Conservation (phyloP, 129 eudicot species). For the Smallanthus sonchifolius region DNA sequence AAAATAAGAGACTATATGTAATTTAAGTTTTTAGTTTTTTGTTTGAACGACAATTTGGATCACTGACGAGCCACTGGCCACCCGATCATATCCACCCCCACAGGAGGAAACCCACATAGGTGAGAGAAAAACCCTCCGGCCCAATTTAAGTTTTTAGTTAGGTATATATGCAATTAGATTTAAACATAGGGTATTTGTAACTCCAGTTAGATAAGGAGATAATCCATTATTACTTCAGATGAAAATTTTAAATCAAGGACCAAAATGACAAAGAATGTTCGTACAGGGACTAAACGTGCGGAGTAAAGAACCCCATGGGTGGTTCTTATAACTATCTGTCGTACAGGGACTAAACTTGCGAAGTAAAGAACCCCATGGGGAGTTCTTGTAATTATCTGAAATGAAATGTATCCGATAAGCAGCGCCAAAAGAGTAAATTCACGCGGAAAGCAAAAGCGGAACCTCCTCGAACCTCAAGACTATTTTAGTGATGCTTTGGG, state of each 20-base stretch:
- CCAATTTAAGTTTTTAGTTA: too few relatives aligned
- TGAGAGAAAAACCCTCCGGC: too few relatives aligned
- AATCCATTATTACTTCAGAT: neutral
- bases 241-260: neutral
- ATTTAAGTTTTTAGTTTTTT: too few relatives aligned
- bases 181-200: too few relatives aligned
- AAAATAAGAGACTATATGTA: too few relatives aligned
- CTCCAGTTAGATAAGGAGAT: neutral
- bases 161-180: too few relatives aligned
- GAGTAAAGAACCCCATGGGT: neutral
- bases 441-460: constrained; percentile 24
- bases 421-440: constrained; percentile 22
- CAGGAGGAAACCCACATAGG: too few relatives aligned
- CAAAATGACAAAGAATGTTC: neutral
- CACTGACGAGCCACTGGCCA: too few relatives aligned
- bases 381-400: neutral
- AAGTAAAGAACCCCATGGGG: neutral
- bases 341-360: neutral
- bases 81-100: too few relatives aligned
- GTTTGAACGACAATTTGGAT: too few relatives aligned
- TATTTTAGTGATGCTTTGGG: too few relatives aligned
- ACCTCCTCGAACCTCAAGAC: neutral
- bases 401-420: neutral
- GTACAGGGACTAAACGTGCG: neutral
- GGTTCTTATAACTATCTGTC: neutral